Conservation (phyloP, 2,329 filamentous ascomycete species). For the Didymella lethalis region DNA sequence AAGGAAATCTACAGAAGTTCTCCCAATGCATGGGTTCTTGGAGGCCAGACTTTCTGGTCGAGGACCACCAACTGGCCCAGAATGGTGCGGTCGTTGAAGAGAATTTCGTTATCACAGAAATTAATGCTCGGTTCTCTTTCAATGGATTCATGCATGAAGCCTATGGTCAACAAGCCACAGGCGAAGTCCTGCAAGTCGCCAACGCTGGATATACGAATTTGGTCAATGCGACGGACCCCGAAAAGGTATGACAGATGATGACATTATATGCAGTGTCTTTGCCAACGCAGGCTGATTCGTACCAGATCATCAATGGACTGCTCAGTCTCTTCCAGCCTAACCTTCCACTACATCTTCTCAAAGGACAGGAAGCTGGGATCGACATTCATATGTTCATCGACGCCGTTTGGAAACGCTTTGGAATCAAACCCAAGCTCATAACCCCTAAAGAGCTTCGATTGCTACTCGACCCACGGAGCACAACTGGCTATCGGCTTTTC, state of each 20-base stretch:
- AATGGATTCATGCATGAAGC: conserved; percentile 10
- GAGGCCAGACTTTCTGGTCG: conserved; percentile 9
- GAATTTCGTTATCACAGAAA: conserved; percentile 8
- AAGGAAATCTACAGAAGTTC: conserved; percentile 1
- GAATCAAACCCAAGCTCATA: conserved; percentile 10
- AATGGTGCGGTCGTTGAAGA: conserved; percentile 4
- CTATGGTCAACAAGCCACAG: conserved; percentile 5
- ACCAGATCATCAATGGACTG: conserved; percentile 2
- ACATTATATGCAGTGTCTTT: neutral
- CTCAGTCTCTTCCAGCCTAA: conserved; percentile 7
- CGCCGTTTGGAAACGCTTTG: conserved; percentile 5
- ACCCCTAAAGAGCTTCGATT: conserved; percentile 6
- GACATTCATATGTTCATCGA: conserved; percentile 9
- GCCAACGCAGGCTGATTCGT: neutral
- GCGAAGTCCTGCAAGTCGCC: neutral
- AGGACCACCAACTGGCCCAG: neutral
- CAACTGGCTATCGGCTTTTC: conserved; percentile 5
- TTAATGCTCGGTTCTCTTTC: conserved; percentile 12
- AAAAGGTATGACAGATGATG: conserved; percentile 2
- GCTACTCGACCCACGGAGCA: neutral
- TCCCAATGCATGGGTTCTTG: conserved; percentile 9
- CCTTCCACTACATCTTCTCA: conserved; percentile 6
- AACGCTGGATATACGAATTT: neutral
- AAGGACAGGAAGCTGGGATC: conserved; percentile 6
- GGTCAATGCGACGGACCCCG: conserved; percentile 1